Evolutionary conservation across 768 basidiomycete genomes (phyloP), one percentile per base, ranked within the genome.

Genomic region (Phlebiopsis gigantea): DNA sequence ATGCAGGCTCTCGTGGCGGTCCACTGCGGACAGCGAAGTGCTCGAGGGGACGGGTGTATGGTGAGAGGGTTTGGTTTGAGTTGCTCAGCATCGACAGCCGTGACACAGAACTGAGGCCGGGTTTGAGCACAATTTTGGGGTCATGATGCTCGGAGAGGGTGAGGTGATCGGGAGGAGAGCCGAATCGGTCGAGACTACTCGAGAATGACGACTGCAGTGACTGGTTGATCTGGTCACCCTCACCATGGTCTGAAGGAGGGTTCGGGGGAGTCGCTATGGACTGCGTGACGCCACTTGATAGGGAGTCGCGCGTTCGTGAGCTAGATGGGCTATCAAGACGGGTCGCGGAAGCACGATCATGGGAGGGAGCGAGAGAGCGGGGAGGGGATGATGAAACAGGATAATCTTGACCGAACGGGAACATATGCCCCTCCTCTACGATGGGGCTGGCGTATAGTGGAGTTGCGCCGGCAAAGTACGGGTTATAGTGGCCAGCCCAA

Each of bases 11-110:
- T 44, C 82, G 75, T 19, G 86, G 89, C 0, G 93, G 93, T 22
- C 87, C 90, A 57, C 90, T 92, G 29, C 94, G 82, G 12, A 97
- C 93, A 1, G 94, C 92, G 69, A 96, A 95, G 70, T 97, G 93
- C 58, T 89, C 87, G 26, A 93, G 77, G 14, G 88, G 85, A 53
- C 93, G 84, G 5, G 95, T 97, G 70, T 96, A 98, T 0, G 95
- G 96, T 0, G 90, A 93, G 2, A 99, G 75, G 0, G 96, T 99
- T 66, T 97, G 96, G 65, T 97, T 93, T 1, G 93, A 93, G 62
- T 87, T 79, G 19, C 84, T 86, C 46, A 99, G 82, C 3, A 89
- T 90, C 17, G 91, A 87, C 9, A 98, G 75, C 60, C 96, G 91
- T 55, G 88, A 90, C 21, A 96, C 78, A 5, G 87, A 84, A 71